Base-by-base conservation (phyloP, 192 early-diverging fungal genomes). In the Phlyctochytrium planicorne region DNA sequence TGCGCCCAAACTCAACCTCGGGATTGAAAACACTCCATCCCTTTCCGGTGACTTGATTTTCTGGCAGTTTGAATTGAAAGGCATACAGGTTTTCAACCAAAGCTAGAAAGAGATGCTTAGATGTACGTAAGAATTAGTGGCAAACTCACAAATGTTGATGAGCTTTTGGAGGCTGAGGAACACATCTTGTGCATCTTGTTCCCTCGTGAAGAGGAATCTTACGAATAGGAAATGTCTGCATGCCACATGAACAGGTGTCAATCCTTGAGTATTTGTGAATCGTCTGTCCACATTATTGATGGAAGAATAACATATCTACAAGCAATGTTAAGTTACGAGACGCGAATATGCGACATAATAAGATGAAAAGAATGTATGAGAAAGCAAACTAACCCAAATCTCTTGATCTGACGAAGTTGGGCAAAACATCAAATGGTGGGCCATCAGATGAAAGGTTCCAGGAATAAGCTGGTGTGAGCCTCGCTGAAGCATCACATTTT, bases 141-240 rank as follows among this genome's bases (percentile, higher is more conserved):
- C 37, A 62, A 30, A 33, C 61, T 31, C 35, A 75, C 76, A 65
- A 27, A 94, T 85, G 72, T 91, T 94, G 1, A 93, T 88, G 67
- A 92, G 75, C 29, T 85, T 87, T 67, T 94, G 90, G 59, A 98
- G 82, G 34, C 84, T 87, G 17, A 83, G 84, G 74, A 87, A 95
- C 2, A 92, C 88, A 37, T 92, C 91, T 30, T 82, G 79, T 0
- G 90, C 85, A 53, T 91, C 85, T 0, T 78, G 73, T 60, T 94
- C 93, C 16, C 79, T 71, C 36, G 78, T 75, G 71, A 93, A 83
- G 31, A 78, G 80, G 52, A 98, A 70, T 3, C 82, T 87, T 47
- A 95, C 62, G 76, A 85, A 86, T 68, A 88, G 47, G 78, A 98
- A 98, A 70, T 95, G 85, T 50, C 92, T 88, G 75, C 93, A 91